Base-by-base conservation (phyloP, 225 moss, liverwort and hornwort genomes). In the Thuidium tamariscinum region DNA sequence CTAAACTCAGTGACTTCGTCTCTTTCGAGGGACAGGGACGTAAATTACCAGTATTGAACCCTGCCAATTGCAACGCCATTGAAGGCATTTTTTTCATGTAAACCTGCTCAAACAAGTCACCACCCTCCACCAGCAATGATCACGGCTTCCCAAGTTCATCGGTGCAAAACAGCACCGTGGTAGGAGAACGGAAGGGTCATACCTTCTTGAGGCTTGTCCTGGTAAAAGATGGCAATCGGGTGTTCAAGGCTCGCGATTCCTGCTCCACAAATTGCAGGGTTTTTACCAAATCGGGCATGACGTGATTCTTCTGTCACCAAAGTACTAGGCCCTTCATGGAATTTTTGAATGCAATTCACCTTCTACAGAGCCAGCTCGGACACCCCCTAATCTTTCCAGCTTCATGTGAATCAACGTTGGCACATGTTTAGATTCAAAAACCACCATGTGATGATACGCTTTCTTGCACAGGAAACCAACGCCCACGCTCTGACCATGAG, bases 401-500 rank as follows among this genome's bases (percentile, higher is more conserved):
- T 36, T 14, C 67, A 83, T 64, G 49, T 34, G 27, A 32, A 64
- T 60, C 32, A 48, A 51, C 27, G 37, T 46, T 56, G 23, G 39
- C 36, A 32, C 13, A 63, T 17, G 36, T 46, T 74, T 25, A 8
- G 11, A 22, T 59, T 89, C 70, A 77, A 49, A 36, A 46, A 23
- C 90, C 88, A 65, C 88, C 92, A 68, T 92, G 90, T 13, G 87
- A 60, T 57, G 90, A 92, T 23, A 90, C 64, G 66, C 78, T 73
- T 82, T 92, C 88, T 63, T 89, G 61, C 34, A 87, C 87, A 39
- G 90, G 90, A 79, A 92, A 90, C 90, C 90, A 90, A 8, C 62
- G 88, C 6, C 97, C 95, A n/a, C 96, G 87, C 88, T 97, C 97
- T 3, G 92, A 89, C 72, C 88, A 85, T 17, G 95, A 82, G 84